Evolutionary conservation across 495 filamentous ascomycete species (phyloP).

Genomic region (Evernia prunastri): DNA sequence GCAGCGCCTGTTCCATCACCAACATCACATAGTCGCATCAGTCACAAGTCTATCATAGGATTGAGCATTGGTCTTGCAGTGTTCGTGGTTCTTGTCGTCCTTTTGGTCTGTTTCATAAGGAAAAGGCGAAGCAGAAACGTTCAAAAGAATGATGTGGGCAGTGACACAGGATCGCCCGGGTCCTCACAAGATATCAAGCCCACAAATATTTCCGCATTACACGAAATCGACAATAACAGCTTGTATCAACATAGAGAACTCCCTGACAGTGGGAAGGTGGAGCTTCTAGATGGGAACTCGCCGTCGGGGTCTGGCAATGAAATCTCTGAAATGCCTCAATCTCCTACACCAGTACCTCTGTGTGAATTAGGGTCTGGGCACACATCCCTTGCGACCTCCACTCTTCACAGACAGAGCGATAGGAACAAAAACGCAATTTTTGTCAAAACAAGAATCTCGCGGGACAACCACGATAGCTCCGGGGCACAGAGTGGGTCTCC

Average conservation of each 20-base stretch:
- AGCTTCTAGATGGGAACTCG: background rate
- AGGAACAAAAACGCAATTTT: background rate
- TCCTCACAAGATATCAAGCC: background rate
- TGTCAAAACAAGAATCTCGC: background rate
- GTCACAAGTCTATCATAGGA: conserved; percentile 2
- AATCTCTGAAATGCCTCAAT: background rate
- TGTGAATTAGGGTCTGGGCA: conserved; percentile 1
- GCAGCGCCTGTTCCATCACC: background rate
- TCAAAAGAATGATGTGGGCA: no score
- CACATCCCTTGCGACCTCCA: background rate
- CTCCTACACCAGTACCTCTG: background rate
- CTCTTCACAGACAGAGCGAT: background rate
- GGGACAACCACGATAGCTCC: background rate
- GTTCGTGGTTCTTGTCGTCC: background rate
- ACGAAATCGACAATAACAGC: background rate
- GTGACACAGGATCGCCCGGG: background rate
- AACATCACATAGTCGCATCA: background rate
- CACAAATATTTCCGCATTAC: background rate
- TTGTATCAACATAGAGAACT: background rate
- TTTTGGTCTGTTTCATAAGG: background rate
- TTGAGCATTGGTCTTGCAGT: conserved; percentile 1
- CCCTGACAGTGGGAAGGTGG: background rate
- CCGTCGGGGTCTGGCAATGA: background rate
- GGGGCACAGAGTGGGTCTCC: background rate
- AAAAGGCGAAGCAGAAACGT: background rate